Percentiles rank a stretch among this genome's conserved stretches.
Evolutionary conservation across 2,329 filamentous ascomycete genomes (phyloP).

Genomic region (Gnomoniopsis smithogilvyi): DNA sequence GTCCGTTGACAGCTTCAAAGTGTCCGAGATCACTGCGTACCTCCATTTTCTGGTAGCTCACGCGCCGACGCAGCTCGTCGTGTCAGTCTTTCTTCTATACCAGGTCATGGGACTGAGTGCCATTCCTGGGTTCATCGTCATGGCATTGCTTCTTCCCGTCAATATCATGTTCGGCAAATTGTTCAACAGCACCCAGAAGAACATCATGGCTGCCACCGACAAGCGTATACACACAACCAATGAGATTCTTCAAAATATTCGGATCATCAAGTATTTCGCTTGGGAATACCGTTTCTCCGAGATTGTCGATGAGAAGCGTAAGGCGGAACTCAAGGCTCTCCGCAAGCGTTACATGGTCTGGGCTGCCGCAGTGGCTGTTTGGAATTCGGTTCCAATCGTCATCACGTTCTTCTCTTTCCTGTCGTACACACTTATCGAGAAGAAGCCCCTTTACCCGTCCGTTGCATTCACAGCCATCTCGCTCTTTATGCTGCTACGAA

Average conservation of each 20-base stretch:
- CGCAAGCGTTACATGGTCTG: conserved; percentile 85
- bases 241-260: conserved; percentile 93
- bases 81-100: conserved; percentile 81
- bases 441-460: conserved; percentile 85
- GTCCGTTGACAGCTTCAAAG: conserved; percentile 99
- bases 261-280: conserved; percentile 99
- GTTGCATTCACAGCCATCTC: conserved; percentile 95
- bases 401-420: conserved; percentile 98
- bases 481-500: conserved; percentile 88
- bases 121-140: conserved; percentile 87
- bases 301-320: conserved; percentile 85
- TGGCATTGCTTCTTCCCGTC: conserved; percentile 82
- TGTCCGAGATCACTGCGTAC: conserved; percentile 91
- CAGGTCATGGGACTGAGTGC: conserved; percentile 88
- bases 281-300: conserved; percentile 92
- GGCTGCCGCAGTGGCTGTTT: conserved; percentile 87
- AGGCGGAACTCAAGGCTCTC: conserved; percentile 72
- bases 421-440: conserved; percentile 85
- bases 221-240: conserved; percentile 96
- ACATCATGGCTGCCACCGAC: conserved; percentile 89
- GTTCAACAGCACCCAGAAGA: conserved; percentile 83
- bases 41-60: conserved; percentile 93
- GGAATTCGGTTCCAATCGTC: conserved; percentile 91
- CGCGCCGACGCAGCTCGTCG: conserved; percentile 81
- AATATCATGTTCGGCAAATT: conserved; percentile 86